Evolutionary conservation across 495 filamentous ascomycete genomes (phyloP).

Genomic region (Staphylotrichum longicolle): DNA sequence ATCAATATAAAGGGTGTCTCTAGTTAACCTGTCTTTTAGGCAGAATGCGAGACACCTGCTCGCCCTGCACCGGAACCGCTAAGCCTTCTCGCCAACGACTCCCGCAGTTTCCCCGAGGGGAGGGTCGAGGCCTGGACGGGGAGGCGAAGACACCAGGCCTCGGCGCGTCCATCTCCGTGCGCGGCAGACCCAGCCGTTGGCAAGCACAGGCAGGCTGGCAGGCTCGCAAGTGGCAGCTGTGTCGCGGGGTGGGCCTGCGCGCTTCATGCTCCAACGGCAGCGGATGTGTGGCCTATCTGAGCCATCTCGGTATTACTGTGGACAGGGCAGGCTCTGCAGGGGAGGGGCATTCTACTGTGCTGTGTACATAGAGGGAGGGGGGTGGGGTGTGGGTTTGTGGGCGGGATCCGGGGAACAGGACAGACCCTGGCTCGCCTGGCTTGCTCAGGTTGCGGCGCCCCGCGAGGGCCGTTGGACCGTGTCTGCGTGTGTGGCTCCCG

Average conservation of each 20-base stretch:
- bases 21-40: slow-evolving; percentile 18
- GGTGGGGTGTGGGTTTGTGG: too few relatives aligned
- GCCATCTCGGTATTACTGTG: slow-evolving; percentile 1
- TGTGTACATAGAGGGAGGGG: too few relatives aligned
- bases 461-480: slow-evolving; percentile 18
- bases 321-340: background rate
- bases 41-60: slow-evolving; percentile 22
- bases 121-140: slow-evolving; percentile 12
- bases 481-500: background rate
- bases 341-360: too few relatives aligned
- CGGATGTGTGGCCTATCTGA: background rate
- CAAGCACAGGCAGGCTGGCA: background rate
- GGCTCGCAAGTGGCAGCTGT: slow-evolving; percentile 3
- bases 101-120: slow-evolving; percentile 21
- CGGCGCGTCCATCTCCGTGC: background rate
- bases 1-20: slow-evolving; percentile 24
- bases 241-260: background rate
- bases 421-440: background rate
- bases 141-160: background rate
- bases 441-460: background rate
- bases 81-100: slow-evolving; percentile 26
- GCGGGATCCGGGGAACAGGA: slow-evolving; percentile 15
- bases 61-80: slow-evolving; percentile 24
- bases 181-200: background rate
- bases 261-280: slow-evolving; percentile 1